phyloP scores from a whole-genome alignment of 768 basidiomycete genomes.

The Termitomyces sp. region DNA sequence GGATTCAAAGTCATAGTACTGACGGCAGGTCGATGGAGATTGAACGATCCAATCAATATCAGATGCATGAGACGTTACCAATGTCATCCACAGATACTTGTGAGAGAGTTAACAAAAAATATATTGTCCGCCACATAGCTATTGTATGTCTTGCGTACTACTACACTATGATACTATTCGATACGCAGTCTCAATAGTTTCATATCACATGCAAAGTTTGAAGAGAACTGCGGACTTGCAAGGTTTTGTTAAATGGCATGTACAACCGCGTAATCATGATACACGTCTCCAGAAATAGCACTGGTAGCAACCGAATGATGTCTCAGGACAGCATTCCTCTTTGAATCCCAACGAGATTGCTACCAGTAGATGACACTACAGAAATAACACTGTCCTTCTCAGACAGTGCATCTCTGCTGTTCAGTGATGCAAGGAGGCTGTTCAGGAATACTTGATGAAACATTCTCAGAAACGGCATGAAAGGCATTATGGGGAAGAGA shows the following conservation, averaged over 20 bases:
- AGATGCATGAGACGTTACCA: too few relatives aligned
- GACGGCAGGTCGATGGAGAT: too few relatives aligned
- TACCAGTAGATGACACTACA: background rate
- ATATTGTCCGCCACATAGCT: too few relatives aligned
- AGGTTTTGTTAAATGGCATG: background rate
- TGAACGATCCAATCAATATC: too few relatives aligned
- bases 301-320: background rate
- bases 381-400: background rate
- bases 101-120: too few relatives aligned
- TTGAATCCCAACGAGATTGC: background rate
- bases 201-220: too few relatives aligned
- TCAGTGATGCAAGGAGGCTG: conserved; percentile 13
- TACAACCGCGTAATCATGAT: background rate
- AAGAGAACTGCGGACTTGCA: too few relatives aligned
- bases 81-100: too few relatives aligned
- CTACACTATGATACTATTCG: too few relatives aligned
- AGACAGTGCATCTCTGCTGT: conserved; percentile 6
- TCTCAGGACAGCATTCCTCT: background rate
- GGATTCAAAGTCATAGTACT: too few relatives aligned
- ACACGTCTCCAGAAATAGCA: background rate
- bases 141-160: too few relatives aligned
- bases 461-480: background rate
- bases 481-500: background rate
- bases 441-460: conserved; percentile 13
- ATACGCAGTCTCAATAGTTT: too few relatives aligned